Conservation (phyloP, 345 rosid species). For the Populus deltoides region DNA sequence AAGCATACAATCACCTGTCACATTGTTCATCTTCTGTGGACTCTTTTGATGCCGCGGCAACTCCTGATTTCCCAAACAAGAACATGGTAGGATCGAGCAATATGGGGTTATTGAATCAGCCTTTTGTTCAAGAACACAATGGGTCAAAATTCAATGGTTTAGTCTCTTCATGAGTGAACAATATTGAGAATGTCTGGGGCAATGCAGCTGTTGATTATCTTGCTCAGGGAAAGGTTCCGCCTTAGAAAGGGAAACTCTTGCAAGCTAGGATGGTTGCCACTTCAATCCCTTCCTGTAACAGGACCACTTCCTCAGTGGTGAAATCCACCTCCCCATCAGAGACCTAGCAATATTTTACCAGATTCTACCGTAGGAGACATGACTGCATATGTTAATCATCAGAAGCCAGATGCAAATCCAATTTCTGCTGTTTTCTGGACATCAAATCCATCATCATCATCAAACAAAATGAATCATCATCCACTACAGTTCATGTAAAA, state of each 20-base stretch:
- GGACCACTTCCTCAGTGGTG: conserved; percentile 45
- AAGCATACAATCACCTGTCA: background rate
- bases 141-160: background rate
- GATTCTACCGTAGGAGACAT: background rate
- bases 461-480: background rate
- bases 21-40: background rate
- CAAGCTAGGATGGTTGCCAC: conserved; percentile 37
- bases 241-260: conserved; percentile 45
- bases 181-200: background rate
- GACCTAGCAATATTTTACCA: conserved; percentile 9
- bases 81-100: background rate
- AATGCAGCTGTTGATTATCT: conserved; percentile 8
- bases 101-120: background rate
- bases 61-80: conserved; percentile 6
- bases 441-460: background rate
- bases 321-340: conserved; percentile 42
- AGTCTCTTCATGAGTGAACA: background rate
- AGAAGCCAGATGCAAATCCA: background rate
- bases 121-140: background rate
- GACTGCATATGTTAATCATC: background rate
- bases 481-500: background rate
- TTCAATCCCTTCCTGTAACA: conserved; percentile 30
- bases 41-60: background rate
- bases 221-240: conserved; percentile 31
- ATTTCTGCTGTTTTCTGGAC: background rate